Percentiles rank a stretch among this genome's conserved stretches.
phyloP scores from a whole-genome alignment of 1,284 basidiomycete genomes.

The Apiotrichum siamense region DNA sequence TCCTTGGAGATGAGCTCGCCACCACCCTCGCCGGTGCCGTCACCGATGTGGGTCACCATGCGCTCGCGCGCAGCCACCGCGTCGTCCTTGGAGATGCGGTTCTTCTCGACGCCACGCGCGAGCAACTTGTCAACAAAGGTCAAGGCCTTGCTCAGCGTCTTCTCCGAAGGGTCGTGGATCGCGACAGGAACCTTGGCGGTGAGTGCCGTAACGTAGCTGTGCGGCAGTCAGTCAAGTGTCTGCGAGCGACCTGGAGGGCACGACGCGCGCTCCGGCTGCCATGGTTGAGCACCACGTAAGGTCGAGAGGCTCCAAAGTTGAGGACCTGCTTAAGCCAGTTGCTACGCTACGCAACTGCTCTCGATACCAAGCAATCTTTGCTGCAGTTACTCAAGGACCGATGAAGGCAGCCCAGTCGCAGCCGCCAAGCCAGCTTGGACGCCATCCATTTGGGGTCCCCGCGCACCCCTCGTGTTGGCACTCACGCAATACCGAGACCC shows the following conservation, averaged over 20 bases:
- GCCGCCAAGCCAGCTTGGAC: neutral
- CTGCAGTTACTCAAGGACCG: too few relatives aligned
- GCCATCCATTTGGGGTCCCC: neutral
- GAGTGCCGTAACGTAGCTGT: conserved; percentile 41
- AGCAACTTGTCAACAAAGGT: conserved; percentile 61
- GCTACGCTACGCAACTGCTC: too few relatives aligned
- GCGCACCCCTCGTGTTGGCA: neutral
- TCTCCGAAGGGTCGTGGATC: conserved; percentile 35
- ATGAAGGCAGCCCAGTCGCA: too few relatives aligned
- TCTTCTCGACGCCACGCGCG: conserved; percentile 81
- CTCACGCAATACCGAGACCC: conserved; percentile 45
- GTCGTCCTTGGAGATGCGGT: conserved; percentile 61
- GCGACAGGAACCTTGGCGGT: conserved; percentile 36
- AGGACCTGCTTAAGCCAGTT: too few relatives aligned
- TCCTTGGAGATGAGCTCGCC: conserved; percentile 55
- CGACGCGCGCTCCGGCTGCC: too few relatives aligned
- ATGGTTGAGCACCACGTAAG: too few relatives aligned
- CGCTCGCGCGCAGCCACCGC: conserved; percentile 67
- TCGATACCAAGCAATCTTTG: too few relatives aligned
- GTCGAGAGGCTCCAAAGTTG: too few relatives aligned
- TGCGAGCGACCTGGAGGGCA: too few relatives aligned
- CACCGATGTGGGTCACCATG: conserved; percentile 54
- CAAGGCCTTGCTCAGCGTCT: conserved; percentile 30
- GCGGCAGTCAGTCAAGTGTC: neutral
- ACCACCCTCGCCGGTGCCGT: conserved; percentile 23